Percentiles rank a stretch among this genome's conserved stretches.
Conservation (phyloP, 345 rosid genomes). For the Ceriops zippeliana region DNA sequence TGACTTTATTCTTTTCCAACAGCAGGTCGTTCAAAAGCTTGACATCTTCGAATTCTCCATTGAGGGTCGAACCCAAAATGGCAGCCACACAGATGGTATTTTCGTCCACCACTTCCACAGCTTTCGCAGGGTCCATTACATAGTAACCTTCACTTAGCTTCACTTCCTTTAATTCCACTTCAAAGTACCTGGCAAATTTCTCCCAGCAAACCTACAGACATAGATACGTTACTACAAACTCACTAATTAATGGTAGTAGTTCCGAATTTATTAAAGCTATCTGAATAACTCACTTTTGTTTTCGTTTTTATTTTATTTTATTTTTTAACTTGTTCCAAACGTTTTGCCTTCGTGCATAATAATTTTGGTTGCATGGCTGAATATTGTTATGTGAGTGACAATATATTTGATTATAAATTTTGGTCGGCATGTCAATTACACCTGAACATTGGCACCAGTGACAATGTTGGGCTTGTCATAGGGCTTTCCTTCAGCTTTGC, state of each 20-base stretch:
- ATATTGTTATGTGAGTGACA: too few species aligned
- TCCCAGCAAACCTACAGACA: constrained; percentile 72
- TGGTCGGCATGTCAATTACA: constrained; percentile 4
- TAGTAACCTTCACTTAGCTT: constrained; percentile 82
- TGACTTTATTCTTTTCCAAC: constrained; percentile 59
- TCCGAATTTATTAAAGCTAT: too few species aligned
- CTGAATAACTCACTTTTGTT: too few species aligned
- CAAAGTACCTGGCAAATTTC: constrained; percentile 92
- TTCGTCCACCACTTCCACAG: constrained; percentile 91
- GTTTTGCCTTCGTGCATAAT: too few species aligned
- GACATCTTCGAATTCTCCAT: constrained; percentile 94
- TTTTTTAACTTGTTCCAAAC: too few species aligned
- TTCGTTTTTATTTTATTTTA: too few species aligned
- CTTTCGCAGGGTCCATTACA: constrained; percentile 90
- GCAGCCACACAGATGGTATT: constrained; percentile 98
- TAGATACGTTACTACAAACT: too few species aligned
- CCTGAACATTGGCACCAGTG: constrained; percentile 96
- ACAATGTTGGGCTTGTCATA: constrained; percentile 85
- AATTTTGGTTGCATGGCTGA: too few species aligned
- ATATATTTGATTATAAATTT: background rate
- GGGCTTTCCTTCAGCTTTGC: constrained; percentile 79
- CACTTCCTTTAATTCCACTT: constrained; percentile 89
- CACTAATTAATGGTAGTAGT: too few species aligned
- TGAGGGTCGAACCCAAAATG: constrained; percentile 84
- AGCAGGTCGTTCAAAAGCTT: constrained; percentile 75